Evolutionary conservation across 2,329 filamentous ascomycete genomes (phyloP).

Genomic region (Plenodomus biglobosus): DNA sequence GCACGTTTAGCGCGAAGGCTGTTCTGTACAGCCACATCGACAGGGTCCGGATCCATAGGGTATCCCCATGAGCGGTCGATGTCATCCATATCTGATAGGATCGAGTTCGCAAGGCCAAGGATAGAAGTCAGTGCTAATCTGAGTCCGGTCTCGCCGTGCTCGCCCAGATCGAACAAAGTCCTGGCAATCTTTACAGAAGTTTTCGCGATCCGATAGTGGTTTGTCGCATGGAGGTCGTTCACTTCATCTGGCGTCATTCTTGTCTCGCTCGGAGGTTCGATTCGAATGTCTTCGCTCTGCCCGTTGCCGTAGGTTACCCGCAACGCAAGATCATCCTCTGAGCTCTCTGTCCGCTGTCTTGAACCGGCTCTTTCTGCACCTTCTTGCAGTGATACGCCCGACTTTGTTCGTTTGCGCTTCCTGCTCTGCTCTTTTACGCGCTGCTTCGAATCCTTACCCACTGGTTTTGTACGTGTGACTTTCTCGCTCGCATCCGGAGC

Average conservation of each 20-base stretch:
- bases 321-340: constrained; percentile 53
- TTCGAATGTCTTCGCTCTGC: constrained; percentile 59
- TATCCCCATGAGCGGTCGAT: constrained; percentile 60
- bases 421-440: constrained; percentile 40
- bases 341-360: constrained; percentile 52
- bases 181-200: constrained; percentile 57
- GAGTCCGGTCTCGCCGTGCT: constrained; percentile 36
- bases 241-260: constrained; percentile 45
- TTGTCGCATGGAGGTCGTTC: constrained; percentile 54
- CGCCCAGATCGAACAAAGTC: constrained; percentile 56
- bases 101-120: constrained; percentile 44
- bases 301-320: constrained; percentile 62
- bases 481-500: constrained; percentile 58
- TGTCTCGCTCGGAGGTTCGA: constrained; percentile 42
- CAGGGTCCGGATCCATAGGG: constrained; percentile 57
- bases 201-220: constrained; percentile 60
- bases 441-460: constrained; percentile 15
- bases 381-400: constrained; percentile 36
- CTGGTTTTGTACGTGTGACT: constrained; percentile 19
- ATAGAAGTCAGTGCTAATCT: constrained; percentile 48
- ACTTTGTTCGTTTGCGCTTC: constrained; percentile 61
- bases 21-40: constrained; percentile 58
- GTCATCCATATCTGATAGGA: constrained; percentile 60
- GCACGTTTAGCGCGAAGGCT: constrained; percentile 59
- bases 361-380: constrained; percentile 49